Percentiles rank a stretch among this genome's conserved stretches.
phyloP scores from a whole-genome alignment of 2,329 filamentous ascomycete species.

The Cladosporium cucumerinum region DNA sequence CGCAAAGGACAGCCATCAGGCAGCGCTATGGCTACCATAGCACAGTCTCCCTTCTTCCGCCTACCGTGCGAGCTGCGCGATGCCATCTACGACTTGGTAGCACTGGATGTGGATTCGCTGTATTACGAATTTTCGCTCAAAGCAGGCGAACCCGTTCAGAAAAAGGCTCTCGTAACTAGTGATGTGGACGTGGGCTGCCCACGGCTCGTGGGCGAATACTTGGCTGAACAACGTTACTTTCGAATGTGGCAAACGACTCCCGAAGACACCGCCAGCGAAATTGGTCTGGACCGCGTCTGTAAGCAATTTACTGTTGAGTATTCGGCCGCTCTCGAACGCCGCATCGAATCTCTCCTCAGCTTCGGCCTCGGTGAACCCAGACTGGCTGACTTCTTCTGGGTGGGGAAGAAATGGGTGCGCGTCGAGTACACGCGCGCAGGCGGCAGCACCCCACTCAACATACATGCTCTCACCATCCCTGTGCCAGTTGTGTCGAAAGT shows the following conservation, averaged over 20 bases:
- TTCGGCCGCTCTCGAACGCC: too few species aligned
- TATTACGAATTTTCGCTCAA: not conserved
- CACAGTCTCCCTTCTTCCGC: not conserved
- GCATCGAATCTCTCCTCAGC: not conserved
- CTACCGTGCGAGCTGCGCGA: conserved; percentile 14
- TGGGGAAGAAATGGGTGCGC: not conserved
- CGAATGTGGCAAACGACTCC: not conserved
- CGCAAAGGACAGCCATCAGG: too few species aligned
- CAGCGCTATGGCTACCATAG: too few species aligned
- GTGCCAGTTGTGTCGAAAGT: not conserved
- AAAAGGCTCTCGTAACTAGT: not conserved
- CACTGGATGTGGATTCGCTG: not conserved
- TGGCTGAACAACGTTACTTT: too few species aligned
- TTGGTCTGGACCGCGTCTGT: not conserved
- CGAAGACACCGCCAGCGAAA: not conserved
- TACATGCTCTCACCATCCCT: not conserved
- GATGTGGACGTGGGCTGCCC: not conserved
- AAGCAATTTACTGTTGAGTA: not conserved
- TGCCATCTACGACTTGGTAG: conserved; percentile 8
- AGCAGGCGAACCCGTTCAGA: not conserved
- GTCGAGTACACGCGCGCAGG: not conserved
- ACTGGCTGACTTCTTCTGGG: not conserved
- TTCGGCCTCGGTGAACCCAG: not conserved
- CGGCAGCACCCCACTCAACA: not conserved
- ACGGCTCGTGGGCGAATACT: too few species aligned